Evolutionary conservation across 805 yeast species (phyloP).

Genomic region (Hanseniaspora valbyensis): DNA sequence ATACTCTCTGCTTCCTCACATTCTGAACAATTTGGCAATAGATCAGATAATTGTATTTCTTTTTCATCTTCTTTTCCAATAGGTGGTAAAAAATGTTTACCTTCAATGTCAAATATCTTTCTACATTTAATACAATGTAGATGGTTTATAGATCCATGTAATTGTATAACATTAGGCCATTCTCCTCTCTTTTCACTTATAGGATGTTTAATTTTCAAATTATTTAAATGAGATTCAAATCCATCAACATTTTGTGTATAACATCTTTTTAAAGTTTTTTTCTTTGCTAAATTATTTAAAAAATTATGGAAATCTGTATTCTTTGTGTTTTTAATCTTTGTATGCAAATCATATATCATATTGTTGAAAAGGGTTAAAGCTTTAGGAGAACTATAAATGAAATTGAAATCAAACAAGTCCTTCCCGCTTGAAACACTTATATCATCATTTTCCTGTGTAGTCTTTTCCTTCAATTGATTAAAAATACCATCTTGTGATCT

Average conservation of each 20-base stretch:
- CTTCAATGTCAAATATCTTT: conserved; percentile 41
- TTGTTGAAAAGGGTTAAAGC: conserved; percentile 58
- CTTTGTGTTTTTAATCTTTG: conserved; percentile 41
- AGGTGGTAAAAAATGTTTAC: conserved; percentile 35
- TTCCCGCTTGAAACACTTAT: conserved; percentile 39
- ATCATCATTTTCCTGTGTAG: conserved; percentile 17
- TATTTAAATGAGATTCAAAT: conserved; percentile 49
- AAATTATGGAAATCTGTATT: conserved; percentile 70
- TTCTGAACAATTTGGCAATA: conserved; percentile 50
- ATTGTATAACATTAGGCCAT: conserved; percentile 53
- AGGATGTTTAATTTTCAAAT: conserved; percentile 42
- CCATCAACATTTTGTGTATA: conserved; percentile 87
- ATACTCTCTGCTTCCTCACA: conserved; percentile 50
- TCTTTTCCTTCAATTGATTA: conserved; percentile 38
- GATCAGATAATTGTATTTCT: conserved; percentile 15
- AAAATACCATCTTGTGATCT: conserved; percentile 72
- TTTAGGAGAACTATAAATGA: conserved; percentile 55
- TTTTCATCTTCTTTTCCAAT: conserved; percentile 23
- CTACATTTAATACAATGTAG: conserved; percentile 72
- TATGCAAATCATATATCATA: conserved; percentile 54
- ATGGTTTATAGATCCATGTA: conserved; percentile 69
- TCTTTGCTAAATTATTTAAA: conserved; percentile 47
- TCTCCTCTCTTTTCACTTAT: conserved; percentile 34
- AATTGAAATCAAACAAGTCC: conserved; percentile 61
- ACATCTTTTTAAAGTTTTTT: conserved; percentile 55